phyloP scores from a whole-genome alignment of 805 yeast species.

The Candida pini region DNA sequence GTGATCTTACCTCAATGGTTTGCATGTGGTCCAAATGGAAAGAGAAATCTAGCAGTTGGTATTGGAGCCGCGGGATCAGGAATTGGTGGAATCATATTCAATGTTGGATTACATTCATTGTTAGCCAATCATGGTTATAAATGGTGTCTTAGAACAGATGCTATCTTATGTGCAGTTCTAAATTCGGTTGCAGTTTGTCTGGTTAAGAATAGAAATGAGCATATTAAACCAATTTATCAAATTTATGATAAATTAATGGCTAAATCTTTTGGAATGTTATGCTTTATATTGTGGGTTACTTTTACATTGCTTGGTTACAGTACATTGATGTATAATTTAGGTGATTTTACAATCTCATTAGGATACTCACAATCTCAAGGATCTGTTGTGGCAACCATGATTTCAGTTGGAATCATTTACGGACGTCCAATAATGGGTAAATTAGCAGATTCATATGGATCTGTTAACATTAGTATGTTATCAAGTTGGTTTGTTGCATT shows the following conservation, averaged over 20 bases:
- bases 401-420: constrained; percentile 47
- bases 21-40: constrained; percentile 34
- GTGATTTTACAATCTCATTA: constrained; percentile 53
- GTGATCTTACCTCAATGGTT: constrained; percentile 69
- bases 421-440: constrained; percentile 56
- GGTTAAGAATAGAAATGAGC: constrained; percentile 33
- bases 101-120: constrained; percentile 42
- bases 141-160: constrained; percentile 49
- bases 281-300: constrained; percentile 33
- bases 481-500: constrained; percentile 35
- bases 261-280: constrained; percentile 30
- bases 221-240: constrained; percentile 30
- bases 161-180: constrained; percentile 34
- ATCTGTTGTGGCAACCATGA: constrained; percentile 53
- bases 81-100: constrained; percentile 46
- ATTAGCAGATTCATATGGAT: constrained; percentile 45
- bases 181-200: constrained; percentile 29
- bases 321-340: constrained; percentile 49
- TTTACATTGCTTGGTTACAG: constrained; percentile 58
- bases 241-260: constrained; percentile 40
- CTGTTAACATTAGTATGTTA: constrained; percentile 39
- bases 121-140: constrained; percentile 32
- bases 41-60: constrained; percentile 49
- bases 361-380: constrained; percentile 54
- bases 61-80: constrained; percentile 48